Conservation (phyloP, 2,329 filamentous ascomycete species). For the Diaporthe vexans region DNA sequence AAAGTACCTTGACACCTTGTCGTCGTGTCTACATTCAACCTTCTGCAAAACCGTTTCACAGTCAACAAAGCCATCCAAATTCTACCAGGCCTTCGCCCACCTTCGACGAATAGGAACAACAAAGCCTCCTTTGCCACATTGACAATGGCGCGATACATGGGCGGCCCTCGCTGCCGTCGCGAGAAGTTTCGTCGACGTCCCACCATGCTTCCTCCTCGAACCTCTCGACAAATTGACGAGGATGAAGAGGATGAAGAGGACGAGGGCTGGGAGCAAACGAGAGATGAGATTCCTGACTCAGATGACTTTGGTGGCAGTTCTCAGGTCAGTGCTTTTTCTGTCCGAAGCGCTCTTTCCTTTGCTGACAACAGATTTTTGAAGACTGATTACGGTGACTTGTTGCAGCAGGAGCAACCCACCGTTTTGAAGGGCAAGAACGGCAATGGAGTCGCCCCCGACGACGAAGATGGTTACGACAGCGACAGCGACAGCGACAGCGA, state of each 20-base stretch:
- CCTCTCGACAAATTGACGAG: no score
- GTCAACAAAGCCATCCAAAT: background rate
- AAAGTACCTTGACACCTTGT: background rate
- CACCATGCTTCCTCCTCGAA: background rate
- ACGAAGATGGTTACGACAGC: background rate
- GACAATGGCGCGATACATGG: conserved; percentile 32
- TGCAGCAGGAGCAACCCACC: background rate
- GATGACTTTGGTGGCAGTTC: background rate
- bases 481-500: no score
- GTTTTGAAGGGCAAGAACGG: background rate
- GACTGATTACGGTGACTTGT: background rate
- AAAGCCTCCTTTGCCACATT: background rate
- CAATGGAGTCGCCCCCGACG: background rate
- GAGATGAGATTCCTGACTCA: background rate
- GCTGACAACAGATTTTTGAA: background rate
- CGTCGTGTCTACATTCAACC: no score
- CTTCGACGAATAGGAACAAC: no score
- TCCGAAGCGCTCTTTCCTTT: background rate
- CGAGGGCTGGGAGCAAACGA: background rate
- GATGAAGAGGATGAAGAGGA: no score
- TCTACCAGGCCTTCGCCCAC: background rate
- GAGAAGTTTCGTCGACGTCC: background rate
- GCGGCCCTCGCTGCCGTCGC: conserved; percentile 13
- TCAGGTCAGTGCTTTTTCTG: background rate
- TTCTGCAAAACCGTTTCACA: background rate